These are phyloP conservation scores for Metschnikowia henanensis DNA, from an alignment of 805 yeast species.

Conservation along the genomic window DNA sequence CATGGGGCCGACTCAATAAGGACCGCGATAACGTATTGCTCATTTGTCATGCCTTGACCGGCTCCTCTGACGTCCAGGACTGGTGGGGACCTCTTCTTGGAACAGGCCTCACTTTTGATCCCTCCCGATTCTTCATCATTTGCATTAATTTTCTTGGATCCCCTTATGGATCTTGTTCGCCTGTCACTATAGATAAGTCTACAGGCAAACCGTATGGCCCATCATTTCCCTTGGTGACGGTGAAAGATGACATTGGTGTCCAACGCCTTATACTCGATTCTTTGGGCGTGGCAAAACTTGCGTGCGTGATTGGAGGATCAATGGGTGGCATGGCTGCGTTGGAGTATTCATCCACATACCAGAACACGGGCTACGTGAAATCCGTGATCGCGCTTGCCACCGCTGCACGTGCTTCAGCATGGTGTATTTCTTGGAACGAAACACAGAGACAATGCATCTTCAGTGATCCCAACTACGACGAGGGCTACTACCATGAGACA, in stretches of 20 bases:
- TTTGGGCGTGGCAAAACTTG: conserved; percentile 74
- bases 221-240: conserved; percentile 89
- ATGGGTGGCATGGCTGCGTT: conserved; percentile 98
- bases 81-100: conserved; percentile 99
- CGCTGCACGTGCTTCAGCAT: conserved; percentile 91
- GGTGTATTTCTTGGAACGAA: conserved; percentile 99
- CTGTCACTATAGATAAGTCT: conserved; percentile 75
- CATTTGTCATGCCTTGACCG: conserved; percentile 96
- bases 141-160: conserved; percentile 94
- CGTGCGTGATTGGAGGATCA: conserved; percentile 92
- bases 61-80: conserved; percentile 91
- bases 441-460: conserved; percentile 96
- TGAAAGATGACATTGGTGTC: conserved; percentile 86
- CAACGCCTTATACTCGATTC: conserved; percentile 78
- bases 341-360: conserved; percentile 72
- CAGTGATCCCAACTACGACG: conserved; percentile 90
- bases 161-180: conserved; percentile 95
- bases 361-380: conserved; percentile 64
- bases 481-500: conserved; percentile 75
- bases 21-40: conserved; percentile 74
- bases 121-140: conserved; percentile 78
- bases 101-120: conserved; percentile 84
- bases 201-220: conserved; percentile 87
- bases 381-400: conserved; percentile 85
- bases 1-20: conserved; percentile 87